A percentile compares a stretch with the other conserved stretches of the same genome.
Conservation (phyloP, 768 basidiomycete genomes). For the Melanogaster broomeanus region DNA sequence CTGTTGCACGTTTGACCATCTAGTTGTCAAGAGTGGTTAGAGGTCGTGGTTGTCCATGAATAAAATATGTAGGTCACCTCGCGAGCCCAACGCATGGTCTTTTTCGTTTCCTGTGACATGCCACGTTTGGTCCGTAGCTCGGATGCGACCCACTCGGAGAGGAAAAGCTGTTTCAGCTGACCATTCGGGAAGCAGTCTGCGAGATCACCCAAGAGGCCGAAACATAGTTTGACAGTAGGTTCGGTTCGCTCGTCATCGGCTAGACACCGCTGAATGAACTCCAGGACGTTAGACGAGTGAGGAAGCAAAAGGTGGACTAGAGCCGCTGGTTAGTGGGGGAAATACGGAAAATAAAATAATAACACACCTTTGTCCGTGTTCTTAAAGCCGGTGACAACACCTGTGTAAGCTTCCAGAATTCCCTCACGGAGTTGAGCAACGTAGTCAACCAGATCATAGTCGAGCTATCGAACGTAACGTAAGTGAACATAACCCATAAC, state of each 20-base stretch:
- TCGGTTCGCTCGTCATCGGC: constrained; percentile 86
- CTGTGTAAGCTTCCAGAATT: constrained; percentile 95
- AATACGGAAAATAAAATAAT: not conserved
- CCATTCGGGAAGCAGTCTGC: constrained; percentile 85
- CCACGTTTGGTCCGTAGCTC: constrained; percentile 76
- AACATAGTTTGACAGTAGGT: constrained; percentile 66
- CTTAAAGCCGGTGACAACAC: constrained; percentile 90
- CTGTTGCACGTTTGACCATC: constrained; percentile 82
- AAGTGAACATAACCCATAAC: not conserved
- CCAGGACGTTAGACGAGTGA: constrained; percentile 73
- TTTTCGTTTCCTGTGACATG: constrained; percentile 77
- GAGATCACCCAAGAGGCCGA: constrained; percentile 91
- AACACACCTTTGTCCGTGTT: constrained; percentile 70
- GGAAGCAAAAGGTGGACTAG: constrained; percentile 49
- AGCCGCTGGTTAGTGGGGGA: not conserved
- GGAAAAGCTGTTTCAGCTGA: constrained; percentile 76
- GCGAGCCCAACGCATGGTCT: constrained; percentile 90
- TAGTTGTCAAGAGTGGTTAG: constrained; percentile 25
- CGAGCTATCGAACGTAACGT: constrained; percentile 48
- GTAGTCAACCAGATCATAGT: constrained; percentile 92
- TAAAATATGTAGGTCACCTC: constrained; percentile 58
- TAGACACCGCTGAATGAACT: constrained; percentile 77
- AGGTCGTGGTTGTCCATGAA: not conserved
- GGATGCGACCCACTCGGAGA: constrained; percentile 75
- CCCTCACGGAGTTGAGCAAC: constrained; percentile 88